Evolutionary conservation across 1,284 basidiomycete genomes (phyloP), one percentile per base, ranked within the genome.

Genomic region (Puccinia triticina): DNA sequence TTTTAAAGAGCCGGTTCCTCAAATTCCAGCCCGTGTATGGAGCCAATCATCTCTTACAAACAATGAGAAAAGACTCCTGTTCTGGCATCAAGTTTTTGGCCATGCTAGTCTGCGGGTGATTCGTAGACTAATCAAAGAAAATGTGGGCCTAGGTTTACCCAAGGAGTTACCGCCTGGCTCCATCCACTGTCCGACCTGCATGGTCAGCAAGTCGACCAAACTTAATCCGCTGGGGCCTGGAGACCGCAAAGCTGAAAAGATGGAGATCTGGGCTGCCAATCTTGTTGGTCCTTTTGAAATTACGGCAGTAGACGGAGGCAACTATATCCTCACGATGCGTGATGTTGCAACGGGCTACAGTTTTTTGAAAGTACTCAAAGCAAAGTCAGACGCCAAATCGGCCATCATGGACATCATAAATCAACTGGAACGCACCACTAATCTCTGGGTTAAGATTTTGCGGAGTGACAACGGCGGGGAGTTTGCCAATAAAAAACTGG

Each of bases 211-310:
- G 21, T 57, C 50, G 32, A 74, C 72, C 0, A 32, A 32, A 2
- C 7, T 74, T 11, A 74, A 74, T 40, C 72, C 72, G 2, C 29
- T 74, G 1, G 14, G 10, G 2, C 5, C 29, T 4, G 21, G 48
- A 23, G 1, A 37, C 50, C 1, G 50, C 37, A 29, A 1, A 64
- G n/a, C 29, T 0, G 37, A 64, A 10, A 32, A n/a, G 26, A 0
- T 76, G 37, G 74, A 76, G 2, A 29, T 76, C 7, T 14, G 61
- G n/a, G 74, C 43, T 2, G 57, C 43, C 3, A 57, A 76, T 64
- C 74, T 76, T 21, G 64, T 76, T 0, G 74, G 74, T 4, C 74
- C 74, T 46, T 76, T 76, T 32, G 16, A 76, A 14, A 32, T 76
- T 3, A 21, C 32, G n/a, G 26, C 57, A 1, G n/a, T 46, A 1